Evolutionary conservation across 371 early-diverging fungal species (phyloP), one percentile per base, ranked within the genome.

Genomic region (Smittium culicis): DNA sequence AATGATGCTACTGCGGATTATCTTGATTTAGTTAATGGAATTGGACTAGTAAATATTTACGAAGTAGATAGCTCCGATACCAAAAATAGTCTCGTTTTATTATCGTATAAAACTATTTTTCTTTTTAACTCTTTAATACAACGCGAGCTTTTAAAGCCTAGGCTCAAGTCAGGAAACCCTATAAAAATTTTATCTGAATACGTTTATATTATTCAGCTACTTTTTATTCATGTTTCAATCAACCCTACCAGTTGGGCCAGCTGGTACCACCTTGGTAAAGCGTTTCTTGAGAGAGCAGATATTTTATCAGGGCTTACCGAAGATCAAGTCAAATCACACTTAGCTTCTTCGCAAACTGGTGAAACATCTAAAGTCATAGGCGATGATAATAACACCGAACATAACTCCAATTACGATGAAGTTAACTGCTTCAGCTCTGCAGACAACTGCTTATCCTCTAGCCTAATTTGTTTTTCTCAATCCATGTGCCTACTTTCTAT

Each of bases 391-490:
- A 27, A 57, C 5, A 20, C 5, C 24, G 27, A 57, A 57, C 3
- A 27, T 5, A 11, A 3, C 57, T 57, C 27, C 16, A 57, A 57
- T 16, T 3, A 20, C 3, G 5, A 3, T 57, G 24, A 27, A 57
- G 25, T 8, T 25, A n/a, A 14, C 27, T 57, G 57, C 27, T 57
- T 20, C 25, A 57, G 34, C 28, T 14, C 17, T 34, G 34, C 35
- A 24, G 54, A 16, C 45, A 25, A 34, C n/a, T 35, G 65, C 30
- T 35, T 35, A 24, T 3, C 27, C 1, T 29, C 35, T 5, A 45
- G 45, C 2, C 65, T 64, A 25, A 17, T 35, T 27, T 64, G 65
- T 28, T 64, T 64, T 64, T 5, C 65, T 24, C 65, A 64, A 54
- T 34, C 65, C 1, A 33, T 63, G 20, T 30, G 63, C 31, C 16